Evolutionary conservation across 345 rosid species (phyloP), one percentile per base, ranked within the genome.

Genomic region (Leavenworthia alabamica): DNA sequence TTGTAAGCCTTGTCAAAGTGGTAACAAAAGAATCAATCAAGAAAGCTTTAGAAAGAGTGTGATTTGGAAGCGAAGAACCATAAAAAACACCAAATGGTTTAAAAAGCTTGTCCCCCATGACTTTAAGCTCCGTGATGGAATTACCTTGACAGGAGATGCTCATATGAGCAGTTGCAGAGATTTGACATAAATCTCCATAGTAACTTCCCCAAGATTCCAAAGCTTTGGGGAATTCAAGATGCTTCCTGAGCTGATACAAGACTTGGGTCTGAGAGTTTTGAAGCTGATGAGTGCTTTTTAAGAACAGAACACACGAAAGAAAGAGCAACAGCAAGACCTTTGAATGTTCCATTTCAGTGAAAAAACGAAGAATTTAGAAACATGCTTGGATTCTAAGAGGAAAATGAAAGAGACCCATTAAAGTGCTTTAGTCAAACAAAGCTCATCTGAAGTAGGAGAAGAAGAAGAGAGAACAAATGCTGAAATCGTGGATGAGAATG

Each of bases 11-110:
- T 48, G 99, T 75, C 77, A 89, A 70, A 22, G 97, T 89, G 5
- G 97, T 93, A 32, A 73, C 75, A 50, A 93, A 79, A 28, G 97
- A 89, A 78, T 89, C 91, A 59, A 93, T 76, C 1, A 88, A 78
- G 83, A 93, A 93, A 62, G 74, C 60, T 47, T 46, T 44, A 36
- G 99, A 89, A 5, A 93, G 70, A 53, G 99, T 93, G 42, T 70
- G 78, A 64, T 72, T 75, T 15, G 84, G 85, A 68, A 89, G 74
- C 43, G 88, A 69, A 58, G 57, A 64, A 12, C 96, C 97, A 36
- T 50, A 50, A 81, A 82, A 89, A 11, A 56, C 79, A 64, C 76
- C 71, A 43, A 43, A 51, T 44, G 83, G 81, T 80, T 78, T 83
- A 7, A 37, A 62, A 72, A 78, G 74, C 75, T 81, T 83, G 54